These are phyloP conservation scores for Russula ochroleuca DNA, from an alignment of 768 basidiomycete species.

Conservation along the genomic window DNA sequence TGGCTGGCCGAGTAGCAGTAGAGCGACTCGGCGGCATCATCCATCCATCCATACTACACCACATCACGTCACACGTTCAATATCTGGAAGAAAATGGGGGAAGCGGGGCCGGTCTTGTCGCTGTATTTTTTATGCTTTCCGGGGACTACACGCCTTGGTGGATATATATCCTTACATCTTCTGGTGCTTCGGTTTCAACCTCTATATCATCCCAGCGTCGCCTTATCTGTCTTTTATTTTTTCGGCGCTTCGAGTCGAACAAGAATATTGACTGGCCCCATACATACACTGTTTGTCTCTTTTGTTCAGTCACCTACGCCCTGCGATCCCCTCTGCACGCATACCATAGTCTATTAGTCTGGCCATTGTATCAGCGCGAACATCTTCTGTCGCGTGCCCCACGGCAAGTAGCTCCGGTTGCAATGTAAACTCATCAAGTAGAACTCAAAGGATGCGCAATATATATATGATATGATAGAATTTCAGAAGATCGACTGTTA, in stretches of 20 bases:
- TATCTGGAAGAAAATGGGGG: conserved; percentile 14
- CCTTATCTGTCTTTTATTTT: conserved; percentile 5
- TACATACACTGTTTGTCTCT: conserved; percentile 18
- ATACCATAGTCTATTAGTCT: conserved; percentile 24
- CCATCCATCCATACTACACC: conserved; percentile 4
- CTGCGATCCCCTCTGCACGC: conserved; percentile 22
- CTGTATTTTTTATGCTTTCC: conserved; percentile 37
- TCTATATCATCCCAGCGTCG: too few relatives aligned
- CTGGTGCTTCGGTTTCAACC: conserved; percentile 33
- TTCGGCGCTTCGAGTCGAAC: conserved; percentile 5
- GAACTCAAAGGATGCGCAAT: conserved; percentile 19
- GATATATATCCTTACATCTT: conserved; percentile 30
- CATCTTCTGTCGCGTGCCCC: background rate
- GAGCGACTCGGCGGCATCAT: background rate
- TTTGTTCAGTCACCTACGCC: conserved; percentile 11
- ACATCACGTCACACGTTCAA: conserved; percentile 9
- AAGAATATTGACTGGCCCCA: conserved; percentile 12
- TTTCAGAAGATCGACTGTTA: background rate
- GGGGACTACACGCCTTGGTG: conserved; percentile 30
- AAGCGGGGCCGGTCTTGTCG: conserved; percentile 12
- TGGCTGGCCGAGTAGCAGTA: conserved; percentile 81
- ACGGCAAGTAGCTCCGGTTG: conserved; percentile 21
- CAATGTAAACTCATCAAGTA: conserved; percentile 25
- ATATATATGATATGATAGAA: conserved; percentile 6
- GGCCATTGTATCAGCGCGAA: conserved; percentile 23